Evolutionary conservation across 768 basidiomycete genomes (phyloP), one percentile per base, ranked within the genome.

Genomic region (Boletus rubescentipes): DNA sequence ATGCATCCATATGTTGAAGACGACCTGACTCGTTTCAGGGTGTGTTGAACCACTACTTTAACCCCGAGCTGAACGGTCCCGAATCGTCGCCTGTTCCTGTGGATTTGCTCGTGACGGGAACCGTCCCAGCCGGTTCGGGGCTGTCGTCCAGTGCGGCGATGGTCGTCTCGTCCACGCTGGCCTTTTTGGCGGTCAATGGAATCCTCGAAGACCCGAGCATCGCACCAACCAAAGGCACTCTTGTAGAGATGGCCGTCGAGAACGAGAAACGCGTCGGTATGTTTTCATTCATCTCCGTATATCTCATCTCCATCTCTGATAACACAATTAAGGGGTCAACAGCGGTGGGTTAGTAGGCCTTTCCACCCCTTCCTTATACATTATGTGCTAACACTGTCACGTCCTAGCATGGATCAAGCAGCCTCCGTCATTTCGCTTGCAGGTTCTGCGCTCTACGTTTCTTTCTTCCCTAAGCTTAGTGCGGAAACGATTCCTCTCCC

Each of bases 91-190:
- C 87, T 11, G 69, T 79, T 14, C 79, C 85, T 4, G 82, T 88
- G n/a, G 83, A 93, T 59, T 60, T 93, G 10, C 77, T 93, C 5
- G 83, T 92, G 11, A 84, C 85, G 0, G 94, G 94, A 1, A 82
- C 86, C 11, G 87, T 97, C 3, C 93, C 93, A 0, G 81, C 90
- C 2, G 94, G 93, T 0, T 88, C 90, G 0, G 93, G 94, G 1
- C 73, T 96, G 5, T 92, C 89, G 8, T 92, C 89, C 4, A 92
- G 89, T 58, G 90, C 91, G 0, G 93, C 93, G 0, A 88, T 96
- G 84, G 91, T 93, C 32, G 91, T 95, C 21, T 89, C 90, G 0
- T 90, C 89, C 37, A 88, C 91, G 0, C 75, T 95, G 30, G 82
- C 87, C 0, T 91, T 94, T 66, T 73, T 94, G 26, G 85, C 85